Percentiles rank a stretch among this genome's conserved stretches.
Evolutionary conservation across 2,329 filamentous ascomycete genomes (phyloP).

Genomic region (Zalaria sp.): DNA sequence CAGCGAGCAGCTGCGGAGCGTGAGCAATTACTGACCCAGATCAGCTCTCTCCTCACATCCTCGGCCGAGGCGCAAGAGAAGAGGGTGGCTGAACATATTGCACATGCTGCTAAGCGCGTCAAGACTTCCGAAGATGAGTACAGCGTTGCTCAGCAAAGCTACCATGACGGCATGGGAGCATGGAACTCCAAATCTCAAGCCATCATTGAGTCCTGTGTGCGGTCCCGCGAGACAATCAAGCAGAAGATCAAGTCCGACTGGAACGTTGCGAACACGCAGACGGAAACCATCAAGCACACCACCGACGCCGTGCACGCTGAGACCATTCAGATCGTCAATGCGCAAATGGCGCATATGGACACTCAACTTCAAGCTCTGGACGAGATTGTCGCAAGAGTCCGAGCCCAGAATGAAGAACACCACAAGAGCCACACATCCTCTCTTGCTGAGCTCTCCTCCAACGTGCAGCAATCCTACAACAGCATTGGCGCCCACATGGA

Average conservation of each 20-base stretch:
- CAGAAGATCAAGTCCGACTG: constrained; percentile 75
- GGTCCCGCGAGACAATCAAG: constrained; percentile 66
- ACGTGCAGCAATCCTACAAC: constrained; percentile 59
- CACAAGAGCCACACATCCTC: constrained; percentile 55
- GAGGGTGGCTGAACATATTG: constrained; percentile 53
- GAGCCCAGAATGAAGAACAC: constrained; percentile 65
- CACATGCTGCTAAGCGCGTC: constrained; percentile 42
- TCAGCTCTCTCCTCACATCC: constrained; percentile 60
- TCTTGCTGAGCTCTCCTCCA: constrained; percentile 49
- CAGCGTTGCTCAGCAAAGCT: constrained; percentile 42
- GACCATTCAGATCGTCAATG: constrained; percentile 77
- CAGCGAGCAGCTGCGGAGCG: constrained; percentile 59
- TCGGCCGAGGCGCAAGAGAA: constrained; percentile 61
- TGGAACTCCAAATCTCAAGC: constrained; percentile 59
- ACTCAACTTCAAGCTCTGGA: constrained; percentile 83
- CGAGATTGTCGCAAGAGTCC: constrained; percentile 74
- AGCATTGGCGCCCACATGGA: constrained; percentile 58
- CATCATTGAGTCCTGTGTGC: constrained; percentile 56
- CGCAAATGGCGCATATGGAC: constrained; percentile 75
- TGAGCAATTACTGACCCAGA: constrained; percentile 58
- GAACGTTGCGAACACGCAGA: constrained; percentile 64
- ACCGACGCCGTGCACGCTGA: constrained; percentile 82
- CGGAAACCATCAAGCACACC: constrained; percentile 67
- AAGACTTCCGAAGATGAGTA: constrained; percentile 39
- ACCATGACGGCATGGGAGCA: constrained; percentile 55